These are phyloP conservation scores for Celoporthe dispersa DNA, from an alignment of 2,329 filamentous ascomycete species.

Conservation along the genomic window DNA sequence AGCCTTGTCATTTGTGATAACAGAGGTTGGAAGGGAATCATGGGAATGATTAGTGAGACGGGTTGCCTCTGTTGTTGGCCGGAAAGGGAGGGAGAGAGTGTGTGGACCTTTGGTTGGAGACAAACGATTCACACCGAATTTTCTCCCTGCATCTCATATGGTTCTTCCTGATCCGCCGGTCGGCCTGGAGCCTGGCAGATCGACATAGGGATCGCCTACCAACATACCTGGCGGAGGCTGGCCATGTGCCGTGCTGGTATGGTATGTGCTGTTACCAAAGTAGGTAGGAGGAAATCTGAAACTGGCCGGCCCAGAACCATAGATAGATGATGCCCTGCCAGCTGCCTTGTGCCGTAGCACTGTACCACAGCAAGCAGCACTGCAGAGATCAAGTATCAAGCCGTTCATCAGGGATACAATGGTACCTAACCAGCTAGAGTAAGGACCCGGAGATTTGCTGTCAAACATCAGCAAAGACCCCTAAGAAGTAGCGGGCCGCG, in stretches of 20 bases:
- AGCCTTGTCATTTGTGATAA: constrained; percentile 10
- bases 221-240: not conserved
- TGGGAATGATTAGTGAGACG: not conserved
- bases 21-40: not conserved
- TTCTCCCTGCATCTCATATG: not conserved
- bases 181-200: not conserved
- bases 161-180: too few relatives aligned
- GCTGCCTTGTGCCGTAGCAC: too few relatives aligned
- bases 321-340: too few relatives aligned
- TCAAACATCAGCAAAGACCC: constrained; percentile 1
- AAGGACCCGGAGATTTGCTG: constrained; percentile 4
- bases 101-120: not conserved
- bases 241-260: too few relatives aligned
- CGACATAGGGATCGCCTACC: not conserved
- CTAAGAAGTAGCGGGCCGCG: not conserved
- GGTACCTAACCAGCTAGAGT: not conserved
- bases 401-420: not conserved
- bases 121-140: not conserved
- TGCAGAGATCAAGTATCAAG: not conserved
- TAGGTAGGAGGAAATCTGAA: too few relatives aligned
- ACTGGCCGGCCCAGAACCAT: too few relatives aligned
- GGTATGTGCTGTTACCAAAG: too few relatives aligned
- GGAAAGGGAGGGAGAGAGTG: not conserved
- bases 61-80: not conserved
- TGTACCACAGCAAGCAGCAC: not conserved